A percentile compares a stretch with the other conserved stretches of the same genome.
These are phyloP conservation scores for Mortierella sp. DNA, from an alignment of 371 early-diverging fungal species.

Conservation along the genomic window DNA sequence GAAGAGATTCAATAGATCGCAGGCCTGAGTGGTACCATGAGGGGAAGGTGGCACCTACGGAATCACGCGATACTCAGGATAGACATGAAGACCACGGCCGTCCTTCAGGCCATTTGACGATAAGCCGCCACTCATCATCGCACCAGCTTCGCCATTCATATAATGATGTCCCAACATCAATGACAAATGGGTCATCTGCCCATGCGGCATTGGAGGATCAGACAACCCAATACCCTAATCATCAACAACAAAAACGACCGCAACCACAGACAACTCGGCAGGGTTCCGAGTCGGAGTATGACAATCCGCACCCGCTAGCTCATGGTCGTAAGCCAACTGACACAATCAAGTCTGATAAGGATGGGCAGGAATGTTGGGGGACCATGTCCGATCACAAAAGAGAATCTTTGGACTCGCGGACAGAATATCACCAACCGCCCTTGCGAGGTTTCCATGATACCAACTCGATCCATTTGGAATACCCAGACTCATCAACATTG, in stretches of 20 bases:
- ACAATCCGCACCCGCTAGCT: no score
- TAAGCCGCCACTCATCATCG: constrained; percentile 20
- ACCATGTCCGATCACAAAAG: constrained; percentile 1
- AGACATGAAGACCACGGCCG: neutral
- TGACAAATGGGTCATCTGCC: no score
- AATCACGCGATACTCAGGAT: neutral
- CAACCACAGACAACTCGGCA: no score
- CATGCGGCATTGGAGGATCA: no score
- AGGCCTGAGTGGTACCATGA: neutral
- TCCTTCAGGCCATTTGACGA: constrained; percentile 3
- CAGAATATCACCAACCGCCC: neutral
- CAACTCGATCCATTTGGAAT: neutral
- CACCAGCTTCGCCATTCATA: constrained; percentile 21
- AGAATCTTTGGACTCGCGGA: constrained; percentile 10
- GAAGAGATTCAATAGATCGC: constrained; percentile 1
- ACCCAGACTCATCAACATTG: constrained; percentile 1
- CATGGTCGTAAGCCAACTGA: neutral
- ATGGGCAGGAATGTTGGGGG: constrained; percentile 15
- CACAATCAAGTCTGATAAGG: constrained; percentile 21
- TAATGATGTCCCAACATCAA: constrained; percentile 16
- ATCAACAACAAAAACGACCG: no score
- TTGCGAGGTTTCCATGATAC: neutral
- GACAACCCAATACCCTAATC: no score
- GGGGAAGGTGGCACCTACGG: neutral
- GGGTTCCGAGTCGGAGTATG: no score